A percentile compares a stretch with the other conserved stretches of the same genome.
These are phyloP conservation scores for Nothomitra cinnamomea DNA, from an alignment of 2,329 filamentous ascomycete species.

Conservation along the genomic window DNA sequence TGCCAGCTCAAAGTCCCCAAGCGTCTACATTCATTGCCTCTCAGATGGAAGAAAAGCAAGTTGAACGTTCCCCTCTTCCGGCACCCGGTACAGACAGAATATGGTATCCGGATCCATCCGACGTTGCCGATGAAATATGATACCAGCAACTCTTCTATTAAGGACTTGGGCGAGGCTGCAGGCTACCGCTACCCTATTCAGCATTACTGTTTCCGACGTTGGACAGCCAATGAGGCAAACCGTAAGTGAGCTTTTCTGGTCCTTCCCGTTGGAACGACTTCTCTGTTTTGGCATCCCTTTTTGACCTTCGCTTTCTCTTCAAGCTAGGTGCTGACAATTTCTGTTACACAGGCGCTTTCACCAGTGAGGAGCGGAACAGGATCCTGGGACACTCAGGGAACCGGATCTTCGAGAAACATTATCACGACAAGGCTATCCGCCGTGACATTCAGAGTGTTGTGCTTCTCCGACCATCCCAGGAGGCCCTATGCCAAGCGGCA, in stretches of 20 bases:
- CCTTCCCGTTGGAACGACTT: too few species aligned
- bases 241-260: constrained; percentile 11
- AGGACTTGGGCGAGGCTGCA: constrained; percentile 11
- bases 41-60: constrained; percentile 13
- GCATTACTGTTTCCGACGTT: constrained; percentile 15
- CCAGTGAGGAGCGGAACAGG: constrained; percentile 12
- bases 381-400: constrained; percentile 10
- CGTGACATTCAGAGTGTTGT: constrained; percentile 12
- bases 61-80: constrained; percentile 13
- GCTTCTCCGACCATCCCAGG: constrained; percentile 8
- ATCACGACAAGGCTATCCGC: constrained; percentile 12
- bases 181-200: constrained; percentile 14
- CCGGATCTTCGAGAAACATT: constrained; percentile 11
- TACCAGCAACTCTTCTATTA: constrained; percentile 17
- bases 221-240: constrained; percentile 15
- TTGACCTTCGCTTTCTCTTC: background rate
- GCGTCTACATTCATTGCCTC: constrained; percentile 11
- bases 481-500: constrained; percentile 8
- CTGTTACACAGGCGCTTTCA: constrained; percentile 12
- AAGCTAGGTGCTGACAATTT: constrained; percentile 8
- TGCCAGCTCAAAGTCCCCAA: constrained; percentile 14
- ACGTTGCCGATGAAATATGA: constrained; percentile 21
- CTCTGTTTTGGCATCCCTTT: too few species aligned
- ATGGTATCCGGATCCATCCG: constrained; percentile 11
- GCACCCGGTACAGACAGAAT: constrained; percentile 10